Base-by-base conservation (phyloP, 2,329 filamentous ascomycete genomes). In the Curvularia sp. region DNA sequence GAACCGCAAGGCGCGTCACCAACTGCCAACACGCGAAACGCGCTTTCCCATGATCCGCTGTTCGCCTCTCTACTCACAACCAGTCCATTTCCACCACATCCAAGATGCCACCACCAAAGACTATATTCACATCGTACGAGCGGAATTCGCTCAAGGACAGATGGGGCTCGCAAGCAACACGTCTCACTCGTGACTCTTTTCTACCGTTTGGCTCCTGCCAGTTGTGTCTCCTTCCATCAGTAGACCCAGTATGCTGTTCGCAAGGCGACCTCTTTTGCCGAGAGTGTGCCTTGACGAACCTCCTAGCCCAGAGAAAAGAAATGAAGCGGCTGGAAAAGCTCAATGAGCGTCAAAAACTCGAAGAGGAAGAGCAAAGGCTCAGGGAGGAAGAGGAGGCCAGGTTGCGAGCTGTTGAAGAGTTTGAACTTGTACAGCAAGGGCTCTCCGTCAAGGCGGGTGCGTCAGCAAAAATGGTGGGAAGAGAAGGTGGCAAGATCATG, bases 111-210 rank as follows among this genome's bases (percentile, higher is more conserved):
- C 71, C 71, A 2, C 71, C 71, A 18, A 71, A 70, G 53, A 65
- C 70, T 31, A 93, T 97, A 78, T 98, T 98, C 83, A 98, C 95
- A 33, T 89, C 92, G 24, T 88, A 97, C 80, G 95, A 98, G 80
- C 89, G 95, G 66, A 85, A 86, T 51, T 86, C 94, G 49, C 89
- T 96, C 60, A 92, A 93, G 71, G 85, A 86, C 18, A 87, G 88
- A 67, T 98, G 95, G 93, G 88, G 89, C 67, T 87, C 89, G 8
- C 91, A 89, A 65, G 88, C 89, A 51, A 92, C 93, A n/a, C 90
- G 92, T 52, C 87, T 98, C 33, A 88, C 86, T 22, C 90, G 94
- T 72, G 95, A 98, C 74, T 95, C 91, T 55, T 98, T 97, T 77
- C 87, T 98, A 10, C 89, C 92, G 5, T 97, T 98, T 76, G 92